Evolutionary conservation across 768 basidiomycete species (phyloP).

Genomic region (Leccinum subgranulosum): DNA sequence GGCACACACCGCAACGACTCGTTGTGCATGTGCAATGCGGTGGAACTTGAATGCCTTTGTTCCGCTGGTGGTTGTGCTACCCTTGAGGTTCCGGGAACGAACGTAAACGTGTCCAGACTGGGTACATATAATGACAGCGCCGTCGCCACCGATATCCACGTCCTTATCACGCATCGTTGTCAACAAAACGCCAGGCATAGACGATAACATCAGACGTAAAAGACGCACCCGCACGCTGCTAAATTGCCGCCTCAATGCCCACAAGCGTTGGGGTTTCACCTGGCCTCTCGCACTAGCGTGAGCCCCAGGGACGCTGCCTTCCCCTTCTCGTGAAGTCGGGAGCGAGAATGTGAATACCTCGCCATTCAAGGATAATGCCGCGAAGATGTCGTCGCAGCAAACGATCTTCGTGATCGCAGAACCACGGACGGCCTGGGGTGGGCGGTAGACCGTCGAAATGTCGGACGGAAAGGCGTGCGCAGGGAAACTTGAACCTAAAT

Average conservation of each 20-base stretch:
- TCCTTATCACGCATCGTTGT: slow-evolving; percentile 46
- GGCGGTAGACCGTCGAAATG: slow-evolving; percentile 68
- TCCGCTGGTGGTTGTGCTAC: slow-evolving; percentile 19
- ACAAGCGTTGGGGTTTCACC: slow-evolving; percentile 79
- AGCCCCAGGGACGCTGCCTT: slow-evolving; percentile 7
- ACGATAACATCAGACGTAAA: background rate
- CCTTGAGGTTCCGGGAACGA: slow-evolving; percentile 53
- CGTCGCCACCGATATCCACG: slow-evolving; percentile 84
- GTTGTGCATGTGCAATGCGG: slow-evolving; percentile 76
- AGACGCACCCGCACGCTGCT: slow-evolving; percentile 69
- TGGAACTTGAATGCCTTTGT: slow-evolving; percentile 71
- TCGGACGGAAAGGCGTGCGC: slow-evolving; percentile 71
- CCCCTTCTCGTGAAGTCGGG: slow-evolving; percentile 33
- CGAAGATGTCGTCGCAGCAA: slow-evolving; percentile 75
- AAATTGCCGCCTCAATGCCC: slow-evolving; percentile 85
- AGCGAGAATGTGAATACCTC: slow-evolving; percentile 84
- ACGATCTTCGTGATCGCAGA: slow-evolving; percentile 78
- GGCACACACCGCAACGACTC: slow-evolving; percentile 79
- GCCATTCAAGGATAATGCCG: slow-evolving; percentile 80
- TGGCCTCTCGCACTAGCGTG: slow-evolving; percentile 27
- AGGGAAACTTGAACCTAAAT: slow-evolving; percentile 55
- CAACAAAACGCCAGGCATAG: background rate
- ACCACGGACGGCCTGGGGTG: slow-evolving; percentile 69
- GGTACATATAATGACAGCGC: slow-evolving; percentile 88
- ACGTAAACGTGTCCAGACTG: slow-evolving; percentile 93